Base-by-base conservation (phyloP, 768 basidiomycete genomes). In the Macrolepiota fuliginosa region DNA sequence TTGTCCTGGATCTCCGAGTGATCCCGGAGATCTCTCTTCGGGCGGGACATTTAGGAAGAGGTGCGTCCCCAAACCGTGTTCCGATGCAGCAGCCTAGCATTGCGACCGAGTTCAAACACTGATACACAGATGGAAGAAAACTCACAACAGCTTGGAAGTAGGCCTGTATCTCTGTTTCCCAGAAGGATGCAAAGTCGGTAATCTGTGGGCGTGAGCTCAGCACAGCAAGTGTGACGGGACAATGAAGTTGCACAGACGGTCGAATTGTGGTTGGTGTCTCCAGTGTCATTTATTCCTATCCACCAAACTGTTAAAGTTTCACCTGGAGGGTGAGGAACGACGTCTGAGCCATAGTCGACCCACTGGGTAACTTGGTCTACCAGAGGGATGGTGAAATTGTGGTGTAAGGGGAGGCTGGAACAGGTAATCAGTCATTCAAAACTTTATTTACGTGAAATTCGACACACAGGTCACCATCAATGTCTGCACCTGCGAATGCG, bases 211-310 rank as follows among this genome's bases (percentile, higher is more conserved):
- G n/a, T 15, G 11, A 22, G 22, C 24, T 49, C 22, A 49, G 47
- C 25, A 9, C 10, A n/a, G 22, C n/a, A 5, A 49, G 7, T 32
- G 3, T 32, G 12, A 49, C 13, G 19, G 47, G 24, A 19, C 3
- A 49, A 27, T 19, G 9, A 12, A 9, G 12, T 7, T 49, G 22
- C 47, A 63, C 65, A 27, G 65, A 76, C 73, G 13, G 75, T 75
- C 10, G 73, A 58, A 62, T 82, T 83, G 29, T 67, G 68, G 25
- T 80, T 56, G 1, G 78, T 78, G 66, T 85, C 84, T 10, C 82
- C 80, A 9, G 82, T 83, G 64, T 84, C 83, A 70, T 83, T 85
- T 56, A 83, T 84, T 9, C 84, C 83, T 59, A 83, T 84, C 82
- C 82, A 85, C 83, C 83, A 85, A 3, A 76, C 73, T 3, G 81